Base-by-base conservation (phyloP, 2,329 filamentous ascomycete genomes). In the Bipolaris cookei region DNA sequence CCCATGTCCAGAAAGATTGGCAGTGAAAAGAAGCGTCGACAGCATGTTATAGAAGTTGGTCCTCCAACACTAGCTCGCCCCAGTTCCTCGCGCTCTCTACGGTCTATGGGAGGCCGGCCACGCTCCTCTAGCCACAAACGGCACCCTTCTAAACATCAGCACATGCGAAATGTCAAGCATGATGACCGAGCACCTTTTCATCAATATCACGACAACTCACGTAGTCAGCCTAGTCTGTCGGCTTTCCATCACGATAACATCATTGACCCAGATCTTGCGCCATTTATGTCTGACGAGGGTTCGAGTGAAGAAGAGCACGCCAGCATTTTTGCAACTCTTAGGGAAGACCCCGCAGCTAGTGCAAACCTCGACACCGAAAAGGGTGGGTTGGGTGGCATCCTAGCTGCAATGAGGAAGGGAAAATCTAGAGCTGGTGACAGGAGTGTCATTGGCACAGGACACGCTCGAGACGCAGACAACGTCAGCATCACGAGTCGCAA, bases 181-280 rank as follows among this genome's bases (percentile, higher is more conserved):
- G 91, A 96, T 57, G 91, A 97, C 60, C 85, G 91, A 55, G 94
- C 91, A 0, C 95, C 95, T 0, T 98, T 98, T 65, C 91, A 91
- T 68, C 83, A 92, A 52, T 90, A 89, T 56, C 83, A 87, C 10
- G 87, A 96, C 50, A 89, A 92, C 56, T 79, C 83, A 45, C 80
- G 83, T 3, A 86, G 84, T 61, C 89, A 88, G 62, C 80, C 86
- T 6, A 86, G 87, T 39, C 83, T 97, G 34, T 89, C 93, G 14
- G 92, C 92, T n/a, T 98, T 99, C 67, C 95, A 99, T 74, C 92
- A 95, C 71, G 95, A 99, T 79, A 98, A 95, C 71, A 97, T 99
- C 66, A 98, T 99, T 66, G 95, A 99, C 72, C 95, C 95, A 1
- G 95, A 99, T 70, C 81, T 99, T 51, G 94, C 93, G 4, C 90